A percentile compares a stretch with the other conserved stretches of the same genome.
Evolutionary conservation across 495 filamentous ascomycete genomes (phyloP).

Genomic region (Neurospora sp.): DNA sequence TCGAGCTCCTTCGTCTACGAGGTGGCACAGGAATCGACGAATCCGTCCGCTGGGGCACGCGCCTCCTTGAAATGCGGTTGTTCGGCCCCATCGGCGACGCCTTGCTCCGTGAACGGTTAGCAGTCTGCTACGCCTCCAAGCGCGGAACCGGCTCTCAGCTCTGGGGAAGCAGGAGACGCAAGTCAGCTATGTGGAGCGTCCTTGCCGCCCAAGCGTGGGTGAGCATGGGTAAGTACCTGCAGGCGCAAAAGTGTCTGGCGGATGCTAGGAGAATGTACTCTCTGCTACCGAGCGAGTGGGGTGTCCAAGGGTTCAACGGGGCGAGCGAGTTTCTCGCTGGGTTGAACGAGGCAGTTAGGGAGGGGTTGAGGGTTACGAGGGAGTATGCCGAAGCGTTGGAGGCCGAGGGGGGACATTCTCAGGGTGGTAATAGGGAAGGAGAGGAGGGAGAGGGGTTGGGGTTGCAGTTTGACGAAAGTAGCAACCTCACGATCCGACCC

Average conservation of each 20-base stretch:
- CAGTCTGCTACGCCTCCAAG: constrained; percentile 71
- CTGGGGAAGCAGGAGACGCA: constrained; percentile 63
- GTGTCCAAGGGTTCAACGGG: constrained; percentile 42
- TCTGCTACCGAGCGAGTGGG: constrained; percentile 44
- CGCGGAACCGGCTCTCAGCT: constrained; percentile 49
- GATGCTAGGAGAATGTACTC: constrained; percentile 62
- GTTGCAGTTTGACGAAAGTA: constrained; percentile 48
- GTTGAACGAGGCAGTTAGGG: constrained; percentile 48
- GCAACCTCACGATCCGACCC: constrained; percentile 26
- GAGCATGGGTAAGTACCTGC: constrained; percentile 53
- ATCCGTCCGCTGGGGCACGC: constrained; percentile 73
- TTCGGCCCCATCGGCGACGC: constrained; percentile 65
- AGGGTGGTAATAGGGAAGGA: constrained; percentile 21
- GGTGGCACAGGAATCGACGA: constrained; percentile 75
- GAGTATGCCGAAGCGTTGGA: neutral
- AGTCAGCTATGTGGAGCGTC: constrained; percentile 84
- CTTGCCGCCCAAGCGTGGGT: constrained; percentile 78
- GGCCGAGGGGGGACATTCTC: neutral
- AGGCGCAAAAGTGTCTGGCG: constrained; percentile 61
- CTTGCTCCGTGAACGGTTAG: constrained; percentile 72
- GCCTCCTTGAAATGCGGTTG: constrained; percentile 66
- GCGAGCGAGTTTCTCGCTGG: constrained; percentile 54
- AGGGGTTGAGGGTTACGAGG: constrained; percentile 30
- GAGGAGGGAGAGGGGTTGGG: constrained; percentile 23
- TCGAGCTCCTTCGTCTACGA: constrained; percentile 72